These are phyloP conservation scores for Nectriaceae sp. DNA, from an alignment of 2,329 filamentous ascomycete genomes.

Conservation along the genomic window DNA sequence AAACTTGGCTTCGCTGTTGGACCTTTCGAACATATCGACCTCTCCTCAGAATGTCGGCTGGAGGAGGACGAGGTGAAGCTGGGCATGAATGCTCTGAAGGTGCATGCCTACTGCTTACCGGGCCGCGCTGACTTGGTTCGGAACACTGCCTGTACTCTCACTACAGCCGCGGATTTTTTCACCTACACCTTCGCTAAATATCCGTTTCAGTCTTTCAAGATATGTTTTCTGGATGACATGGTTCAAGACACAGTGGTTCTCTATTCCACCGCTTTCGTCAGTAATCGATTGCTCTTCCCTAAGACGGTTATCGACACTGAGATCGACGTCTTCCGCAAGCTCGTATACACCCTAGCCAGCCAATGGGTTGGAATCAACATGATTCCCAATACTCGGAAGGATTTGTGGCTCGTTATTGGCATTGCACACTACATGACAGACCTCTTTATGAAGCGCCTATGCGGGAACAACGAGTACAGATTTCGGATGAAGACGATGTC, in stretches of 20 bases:
- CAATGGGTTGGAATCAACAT: conserved; percentile 97
- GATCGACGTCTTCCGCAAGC: conserved; percentile 74
- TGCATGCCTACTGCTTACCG: conserved; percentile 90
- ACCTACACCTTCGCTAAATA: conserved; percentile 87
- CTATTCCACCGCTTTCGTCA: conserved; percentile 85
- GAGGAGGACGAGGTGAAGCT: conserved; percentile 91
- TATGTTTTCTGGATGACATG: conserved; percentile 93
- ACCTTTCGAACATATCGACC: conserved; percentile 90
- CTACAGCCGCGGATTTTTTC: conserved; percentile 87
- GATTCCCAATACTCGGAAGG: conserved; percentile 75
- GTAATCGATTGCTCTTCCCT: conserved; percentile 80
- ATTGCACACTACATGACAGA: conserved; percentile 96
- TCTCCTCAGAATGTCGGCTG: conserved; percentile 81
- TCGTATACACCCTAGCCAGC: conserved; percentile 82
- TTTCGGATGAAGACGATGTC: conserved; percentile 85
- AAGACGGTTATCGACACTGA: conserved; percentile 84
- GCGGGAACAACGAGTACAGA: conserved; percentile 92
- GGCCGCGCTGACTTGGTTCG: conserved; percentile 78
- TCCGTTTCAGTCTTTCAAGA: conserved; percentile 87
- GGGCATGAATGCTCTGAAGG: conserved; percentile 81
- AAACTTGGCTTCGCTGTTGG: conserved; percentile 94
- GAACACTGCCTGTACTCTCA: conserved; percentile 84
- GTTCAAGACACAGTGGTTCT: conserved; percentile 72
- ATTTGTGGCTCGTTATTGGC: conserved; percentile 88
- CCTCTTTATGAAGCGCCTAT: conserved; percentile 84